Conservation (phyloP, 495 filamentous ascomycete genomes). For the Hyaloscypha variabilis region DNA sequence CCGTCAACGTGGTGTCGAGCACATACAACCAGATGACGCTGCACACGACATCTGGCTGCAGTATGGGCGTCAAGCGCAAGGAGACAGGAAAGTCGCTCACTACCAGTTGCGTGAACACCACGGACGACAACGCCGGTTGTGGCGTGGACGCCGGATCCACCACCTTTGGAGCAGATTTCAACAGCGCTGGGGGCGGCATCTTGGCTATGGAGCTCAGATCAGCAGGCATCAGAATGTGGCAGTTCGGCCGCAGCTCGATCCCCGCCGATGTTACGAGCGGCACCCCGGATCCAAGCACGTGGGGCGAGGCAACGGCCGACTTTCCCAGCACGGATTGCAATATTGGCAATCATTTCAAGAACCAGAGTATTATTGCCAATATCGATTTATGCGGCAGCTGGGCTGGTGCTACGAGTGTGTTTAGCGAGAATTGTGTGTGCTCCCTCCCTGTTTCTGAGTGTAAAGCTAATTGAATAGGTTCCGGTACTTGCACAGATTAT, state of each 20-base stretch:
- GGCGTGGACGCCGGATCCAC: conserved; percentile 31
- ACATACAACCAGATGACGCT: conserved; percentile 64
- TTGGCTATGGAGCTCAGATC: conserved; percentile 66
- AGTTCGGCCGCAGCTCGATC: conserved; percentile 51
- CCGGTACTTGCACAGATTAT: conserved; percentile 59
- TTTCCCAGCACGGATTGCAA: conserved; percentile 63
- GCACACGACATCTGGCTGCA: conserved; percentile 64
- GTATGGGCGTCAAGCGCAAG: conserved; percentile 49
- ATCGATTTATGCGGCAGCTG: conserved; percentile 71
- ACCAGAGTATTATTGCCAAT: conserved; percentile 69
- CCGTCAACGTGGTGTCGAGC: conserved; percentile 58
- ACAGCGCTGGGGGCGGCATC: conserved; percentile 61
- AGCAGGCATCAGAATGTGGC: conserved; percentile 63
- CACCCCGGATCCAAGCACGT: conserved; percentile 58
- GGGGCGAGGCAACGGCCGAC: conserved; percentile 59
- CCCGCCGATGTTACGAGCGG: conserved; percentile 53
- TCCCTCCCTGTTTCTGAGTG: conserved; percentile 29
- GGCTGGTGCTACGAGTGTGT: conserved; percentile 45
- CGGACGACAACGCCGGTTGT: conserved; percentile 38
- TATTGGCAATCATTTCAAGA: conserved; percentile 59
- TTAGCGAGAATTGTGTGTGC: conserved; percentile 35
- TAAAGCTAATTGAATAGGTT: conserved; percentile 29
- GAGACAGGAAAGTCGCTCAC: conserved; percentile 46
- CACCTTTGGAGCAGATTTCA: conserved; percentile 61
- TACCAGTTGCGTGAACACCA: conserved; percentile 56